These are phyloP conservation scores for Liquidambar formosana DNA, from an alignment of 164 flowering plant species.

Conservation along the genomic window DNA sequence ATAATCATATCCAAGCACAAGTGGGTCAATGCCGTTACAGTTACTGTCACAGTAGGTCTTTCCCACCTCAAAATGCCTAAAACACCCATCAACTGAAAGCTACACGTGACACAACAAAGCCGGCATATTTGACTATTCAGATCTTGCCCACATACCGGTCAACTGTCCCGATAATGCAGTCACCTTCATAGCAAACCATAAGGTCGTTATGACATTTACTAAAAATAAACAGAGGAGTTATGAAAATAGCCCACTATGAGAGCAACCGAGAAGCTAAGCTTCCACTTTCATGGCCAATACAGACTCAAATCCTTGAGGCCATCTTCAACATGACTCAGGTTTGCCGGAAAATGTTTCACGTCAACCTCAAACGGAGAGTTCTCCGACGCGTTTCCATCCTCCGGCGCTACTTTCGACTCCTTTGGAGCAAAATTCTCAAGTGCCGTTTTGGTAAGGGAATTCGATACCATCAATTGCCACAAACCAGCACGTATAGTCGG, in stretches of 20 bases:
- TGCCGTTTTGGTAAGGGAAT: conserved; percentile 21
- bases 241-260: conserved; percentile 18
- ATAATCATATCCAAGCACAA: too few species aligned
- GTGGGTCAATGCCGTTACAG: too few species aligned
- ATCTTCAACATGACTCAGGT: conserved; percentile 9
- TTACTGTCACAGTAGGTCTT: too few species aligned
- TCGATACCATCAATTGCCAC: conserved; percentile 20
- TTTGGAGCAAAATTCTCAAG: conserved; percentile 18
- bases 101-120: neutral
- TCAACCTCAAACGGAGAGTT: conserved; percentile 15
- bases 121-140: conserved; percentile 13
- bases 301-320: conserved; percentile 7
- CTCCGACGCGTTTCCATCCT: conserved; percentile 17
- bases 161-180: conserved; percentile 24
- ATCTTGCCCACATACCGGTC: conserved; percentile 9
- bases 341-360: conserved; percentile 13
- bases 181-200: conserved; percentile 14
- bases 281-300: conserved; percentile 22
- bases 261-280: neutral
- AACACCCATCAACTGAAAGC: too few species aligned
- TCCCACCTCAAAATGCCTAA: too few species aligned
- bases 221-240: neutral
- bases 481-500: neutral
- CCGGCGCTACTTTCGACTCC: conserved; percentile 19
- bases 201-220: conserved; percentile 14